phyloP scores from a whole-genome alignment of 2,329 filamentous ascomycete genomes.

The Cladorrhinum sp. region DNA sequence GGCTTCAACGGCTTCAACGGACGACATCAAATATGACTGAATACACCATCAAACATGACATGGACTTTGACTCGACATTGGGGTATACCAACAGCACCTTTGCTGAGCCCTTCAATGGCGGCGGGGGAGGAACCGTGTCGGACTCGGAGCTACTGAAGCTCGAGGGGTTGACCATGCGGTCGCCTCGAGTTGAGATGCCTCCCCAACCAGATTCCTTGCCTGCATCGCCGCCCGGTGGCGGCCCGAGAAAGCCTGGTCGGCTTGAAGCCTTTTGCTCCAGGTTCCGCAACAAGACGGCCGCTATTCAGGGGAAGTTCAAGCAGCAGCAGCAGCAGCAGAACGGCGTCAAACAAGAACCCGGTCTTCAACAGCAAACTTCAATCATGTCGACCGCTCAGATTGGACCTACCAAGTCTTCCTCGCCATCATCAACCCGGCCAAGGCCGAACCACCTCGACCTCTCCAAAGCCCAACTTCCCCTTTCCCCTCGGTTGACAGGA shows the following conservation, averaged over 20 bases:
- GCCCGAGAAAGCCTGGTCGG: slow-evolving; percentile 29
- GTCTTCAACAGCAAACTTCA: not conserved
- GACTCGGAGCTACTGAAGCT: slow-evolving; percentile 34
- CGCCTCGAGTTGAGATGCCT: slow-evolving; percentile 23
- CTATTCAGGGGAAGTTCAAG: slow-evolving; percentile 14
- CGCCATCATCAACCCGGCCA: slow-evolving; percentile 2
- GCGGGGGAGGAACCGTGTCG: slow-evolving; percentile 29
- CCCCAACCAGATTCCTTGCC: slow-evolving; percentile 22
- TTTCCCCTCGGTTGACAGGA: slow-evolving; percentile 23
- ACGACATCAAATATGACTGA: slow-evolving; percentile 3
- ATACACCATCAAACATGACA: slow-evolving; percentile 4
- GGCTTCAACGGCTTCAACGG: slow-evolving; percentile 6
- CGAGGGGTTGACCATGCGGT: slow-evolving; percentile 34
- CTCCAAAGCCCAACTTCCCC: slow-evolving; percentile 17
- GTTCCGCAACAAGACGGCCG: slow-evolving; percentile 30
- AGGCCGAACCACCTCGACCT: slow-evolving; percentile 15
- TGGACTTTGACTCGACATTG: not conserved
- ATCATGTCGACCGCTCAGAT: slow-evolving; percentile 23
- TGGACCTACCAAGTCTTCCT: slow-evolving; percentile 4
- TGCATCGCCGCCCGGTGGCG: slow-evolving; percentile 20
- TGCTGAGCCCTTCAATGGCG: slow-evolving; percentile 7
- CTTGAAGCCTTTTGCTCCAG: slow-evolving; percentile 33
- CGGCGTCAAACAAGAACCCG: slow-evolving; percentile 2
- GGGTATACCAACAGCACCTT: slow-evolving; percentile 4
- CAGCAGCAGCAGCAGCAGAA: slow-evolving; percentile 7